These are phyloP conservation scores for Suhomyces taliae DNA, from an alignment of 1,139 yeast species.

Conservation along the genomic window DNA sequence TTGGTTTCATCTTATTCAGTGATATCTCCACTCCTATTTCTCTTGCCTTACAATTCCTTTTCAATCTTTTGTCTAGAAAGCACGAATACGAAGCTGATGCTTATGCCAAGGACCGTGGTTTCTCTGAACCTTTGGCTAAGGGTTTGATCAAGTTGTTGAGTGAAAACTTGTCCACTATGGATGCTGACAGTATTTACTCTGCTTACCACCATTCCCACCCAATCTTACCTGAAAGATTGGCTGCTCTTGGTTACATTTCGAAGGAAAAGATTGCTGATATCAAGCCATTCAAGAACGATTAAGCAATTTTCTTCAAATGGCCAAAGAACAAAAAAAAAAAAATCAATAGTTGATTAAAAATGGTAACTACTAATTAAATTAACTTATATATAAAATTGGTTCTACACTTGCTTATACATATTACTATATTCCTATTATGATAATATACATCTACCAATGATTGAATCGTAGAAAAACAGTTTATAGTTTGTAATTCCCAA, in stretches of 20 bases:
- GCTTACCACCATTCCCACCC: constrained; percentile 93
- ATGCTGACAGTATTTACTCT: constrained; percentile 86
- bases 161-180: constrained; percentile 79
- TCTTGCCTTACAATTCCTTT: constrained; percentile 61
- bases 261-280: constrained; percentile 38
- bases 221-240: constrained; percentile 80
- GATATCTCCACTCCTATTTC: constrained; percentile 80
- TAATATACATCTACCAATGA: no score
- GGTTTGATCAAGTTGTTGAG: constrained; percentile 75
- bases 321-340: no score
- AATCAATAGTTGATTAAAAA: no score
- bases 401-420: no score
- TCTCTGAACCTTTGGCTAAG: constrained; percentile 62
- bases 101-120: constrained; percentile 75
- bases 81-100: constrained; percentile 93
- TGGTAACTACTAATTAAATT: no score
- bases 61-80: constrained; percentile 73
- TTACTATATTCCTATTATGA: no score
- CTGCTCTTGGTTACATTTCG: constrained; percentile 59
- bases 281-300: constrained; percentile 10
- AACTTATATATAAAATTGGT: no score
- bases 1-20: constrained; percentile 75
- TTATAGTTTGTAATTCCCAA: no score
- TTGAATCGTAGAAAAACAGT: no score
- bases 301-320: background rate